Evolutionary conservation across 1,139 yeast species (phyloP), one percentile per base, ranked within the genome.

Genomic region (Geotrichum restrictum): DNA sequence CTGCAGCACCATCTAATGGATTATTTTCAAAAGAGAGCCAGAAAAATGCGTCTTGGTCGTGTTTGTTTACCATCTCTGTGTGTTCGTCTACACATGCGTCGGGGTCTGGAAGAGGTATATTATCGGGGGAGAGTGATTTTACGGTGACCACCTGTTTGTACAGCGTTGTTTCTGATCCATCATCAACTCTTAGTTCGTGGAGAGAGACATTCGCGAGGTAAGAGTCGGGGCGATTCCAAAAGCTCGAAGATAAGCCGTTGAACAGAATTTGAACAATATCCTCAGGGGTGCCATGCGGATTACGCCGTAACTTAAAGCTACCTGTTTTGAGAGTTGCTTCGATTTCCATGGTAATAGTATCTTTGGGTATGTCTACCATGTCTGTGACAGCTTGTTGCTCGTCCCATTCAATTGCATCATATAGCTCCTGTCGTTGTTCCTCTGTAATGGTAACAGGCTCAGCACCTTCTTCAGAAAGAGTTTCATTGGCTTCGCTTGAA

Each of bases 321-420:
- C 98, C 98, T 52, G 80, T 81, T 45, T 82, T 77, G 59, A 93
- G 77, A 8, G 83, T 74, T 21, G 95, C 83, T 31, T 80, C 76
- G 2, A 91, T 66, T 57, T 85, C 86, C 56, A 86, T 62, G 22
- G 79, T 80, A 2, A 85, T 80, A 39, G 89, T 75, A 56, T 89
- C 94, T 49, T 81, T 77, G 0, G 97, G 96, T 1, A 86, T 64
- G 58, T 85, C 85, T 11, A 84, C 72, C 0, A 83, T 70, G 14
- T 79, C 79, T 0, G 74, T 59, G 0, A 80, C 63, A 0, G 78
- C 77, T 51, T 79, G 75, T 29, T 79, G 73, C 57, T 89, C 96
- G 62, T 89, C 88, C 71, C 85, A 91, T 57, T 91, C 99, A 59
- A 94, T 93, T 0, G 97, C 95, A 57, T 88, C 96, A 64, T 88